Base-by-base conservation (phyloP, 208 protist genomes). In the Crithidia brevicula region DNA sequence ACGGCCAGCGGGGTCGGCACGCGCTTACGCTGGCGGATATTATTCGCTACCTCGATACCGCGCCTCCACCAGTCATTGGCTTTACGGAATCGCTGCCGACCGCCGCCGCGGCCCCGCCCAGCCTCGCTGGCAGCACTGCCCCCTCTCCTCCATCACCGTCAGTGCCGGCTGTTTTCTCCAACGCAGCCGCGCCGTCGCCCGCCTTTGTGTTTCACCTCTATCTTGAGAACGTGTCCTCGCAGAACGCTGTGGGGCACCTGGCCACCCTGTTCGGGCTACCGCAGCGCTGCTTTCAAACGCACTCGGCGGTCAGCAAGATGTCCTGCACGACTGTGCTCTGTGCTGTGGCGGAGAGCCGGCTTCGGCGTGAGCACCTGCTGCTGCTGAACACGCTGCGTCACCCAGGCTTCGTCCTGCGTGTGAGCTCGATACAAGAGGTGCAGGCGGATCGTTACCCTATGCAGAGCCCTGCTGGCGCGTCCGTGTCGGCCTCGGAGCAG, bases 341-440 rank as follows among this genome's bases (percentile, higher is more conserved):
- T 67, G 84, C 74, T 15, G 77, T 94, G 9, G 70, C 68, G 38
- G 79, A 76, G 15, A 91, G 87, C 36, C 47, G 76, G 2, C 51
- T 96, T 20, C 40, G 62, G 6, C 81, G 83, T 0, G 84, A 92
- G 47, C 83, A 92, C 47, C 80, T 96, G 33, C 81, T 96, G 13
- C 74, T 92, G 15, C 54, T 96, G 4, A 96, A 96, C 81, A 94
- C 89, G 34, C 83, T 96, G 81, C 84, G 88, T 0, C 85, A 91
- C 65, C 91, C 91, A 4, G 91, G 91, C 9, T 96, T 94, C 72
- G 87, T 94, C 6, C 22, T 96, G 18, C 88, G 88, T 10, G 71
- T 94, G 23, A 88, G 87, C 57, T 73, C 75, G 16, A 85, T 96
- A 45, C 82, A 58, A 13, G 82, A 86, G 54, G 61, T 87, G 27